Percentiles rank a stretch among this genome's conserved stretches.
These are phyloP conservation scores for Tetracladium setigerum DNA, from an alignment of 495 filamentous ascomycete species.

Conservation along the genomic window DNA sequence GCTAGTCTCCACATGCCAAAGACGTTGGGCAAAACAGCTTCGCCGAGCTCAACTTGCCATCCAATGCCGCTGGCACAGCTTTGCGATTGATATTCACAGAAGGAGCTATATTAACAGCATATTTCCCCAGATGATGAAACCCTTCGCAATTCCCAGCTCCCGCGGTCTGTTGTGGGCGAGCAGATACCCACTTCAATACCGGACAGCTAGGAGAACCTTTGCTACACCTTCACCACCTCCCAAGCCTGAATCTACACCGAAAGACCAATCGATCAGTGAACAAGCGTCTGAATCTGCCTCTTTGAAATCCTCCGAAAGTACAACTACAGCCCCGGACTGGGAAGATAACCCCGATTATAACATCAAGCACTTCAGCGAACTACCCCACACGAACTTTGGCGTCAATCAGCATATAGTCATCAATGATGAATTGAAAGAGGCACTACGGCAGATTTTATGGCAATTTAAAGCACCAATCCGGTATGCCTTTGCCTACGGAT, in stretches of 20 bases:
- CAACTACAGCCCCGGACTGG: slow-evolving; percentile 41
- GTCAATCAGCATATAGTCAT: slow-evolving; percentile 93
- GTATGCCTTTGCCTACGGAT: slow-evolving; percentile 96
- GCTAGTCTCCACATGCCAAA: background rate
- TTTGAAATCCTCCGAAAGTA: background rate
- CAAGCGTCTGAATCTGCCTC: background rate
- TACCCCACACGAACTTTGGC: slow-evolving; percentile 83
- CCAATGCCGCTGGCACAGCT: too few species aligned
- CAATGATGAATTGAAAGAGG: slow-evolving; percentile 89
- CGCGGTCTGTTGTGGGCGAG: too few species aligned
- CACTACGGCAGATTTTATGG: slow-evolving; percentile 80
- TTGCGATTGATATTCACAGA: too few species aligned
- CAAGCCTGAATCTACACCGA: background rate
- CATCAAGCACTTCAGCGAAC: slow-evolving; percentile 74
- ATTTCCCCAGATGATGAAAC: too few species aligned
- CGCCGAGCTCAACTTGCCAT: too few species aligned
- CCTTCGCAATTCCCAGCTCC: too few species aligned
- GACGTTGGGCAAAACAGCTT: too few species aligned
- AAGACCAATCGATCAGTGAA: background rate
- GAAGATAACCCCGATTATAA: slow-evolving; percentile 70
- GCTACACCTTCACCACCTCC: too few species aligned
- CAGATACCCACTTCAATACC: too few species aligned
- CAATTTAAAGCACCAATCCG: slow-evolving; percentile 87
- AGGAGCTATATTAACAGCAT: too few species aligned
- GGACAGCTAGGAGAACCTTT: too few species aligned